Evolutionary conservation across 345 rosid genomes (phyloP).

Genomic region (Dovyalis caffra): DNA sequence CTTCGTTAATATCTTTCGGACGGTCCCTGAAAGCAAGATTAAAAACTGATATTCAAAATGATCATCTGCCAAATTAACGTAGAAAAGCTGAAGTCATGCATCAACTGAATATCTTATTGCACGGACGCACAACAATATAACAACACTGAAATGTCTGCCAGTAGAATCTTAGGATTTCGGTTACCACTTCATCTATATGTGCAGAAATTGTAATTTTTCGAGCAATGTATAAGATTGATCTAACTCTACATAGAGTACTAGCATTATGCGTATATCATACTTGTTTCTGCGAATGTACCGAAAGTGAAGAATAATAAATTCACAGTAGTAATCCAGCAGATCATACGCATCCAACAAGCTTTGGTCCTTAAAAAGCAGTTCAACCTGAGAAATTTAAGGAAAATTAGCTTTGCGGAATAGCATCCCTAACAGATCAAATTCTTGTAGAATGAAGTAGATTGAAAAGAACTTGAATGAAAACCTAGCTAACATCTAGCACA

Average conservation of each 20-base stretch:
- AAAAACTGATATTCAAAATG: not conserved
- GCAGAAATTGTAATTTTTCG: too few relatives aligned
- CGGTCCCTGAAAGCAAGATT: conserved; percentile 16
- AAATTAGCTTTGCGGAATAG: not conserved
- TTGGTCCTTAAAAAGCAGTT: conserved; percentile 25
- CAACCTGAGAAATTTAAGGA: conserved; percentile 26
- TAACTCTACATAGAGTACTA: too few relatives aligned
- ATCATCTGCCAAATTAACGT: not conserved
- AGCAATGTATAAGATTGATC: too few relatives aligned
- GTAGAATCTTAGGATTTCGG: too few relatives aligned
- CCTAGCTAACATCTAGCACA: too few relatives aligned
- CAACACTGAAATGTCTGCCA: too few relatives aligned
- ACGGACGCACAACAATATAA: too few relatives aligned
- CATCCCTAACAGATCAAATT: not conserved
- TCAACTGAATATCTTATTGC: too few relatives aligned
- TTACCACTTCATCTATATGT: too few relatives aligned
- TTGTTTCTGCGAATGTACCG: conserved; percentile 24
- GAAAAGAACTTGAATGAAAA: not conserved
- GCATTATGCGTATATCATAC: conserved; percentile 4
- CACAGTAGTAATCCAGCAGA: conserved; percentile 26
- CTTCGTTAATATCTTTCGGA: conserved; percentile 33
- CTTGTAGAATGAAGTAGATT: not conserved
- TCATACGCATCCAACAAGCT: conserved; percentile 25
- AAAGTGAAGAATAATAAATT: conserved; percentile 22
- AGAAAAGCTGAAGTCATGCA: too few relatives aligned